Percentiles rank a stretch among this genome's conserved stretches.
phyloP scores from a whole-genome alignment of 495 filamentous ascomycete species.

The Penicillium silybi region DNA sequence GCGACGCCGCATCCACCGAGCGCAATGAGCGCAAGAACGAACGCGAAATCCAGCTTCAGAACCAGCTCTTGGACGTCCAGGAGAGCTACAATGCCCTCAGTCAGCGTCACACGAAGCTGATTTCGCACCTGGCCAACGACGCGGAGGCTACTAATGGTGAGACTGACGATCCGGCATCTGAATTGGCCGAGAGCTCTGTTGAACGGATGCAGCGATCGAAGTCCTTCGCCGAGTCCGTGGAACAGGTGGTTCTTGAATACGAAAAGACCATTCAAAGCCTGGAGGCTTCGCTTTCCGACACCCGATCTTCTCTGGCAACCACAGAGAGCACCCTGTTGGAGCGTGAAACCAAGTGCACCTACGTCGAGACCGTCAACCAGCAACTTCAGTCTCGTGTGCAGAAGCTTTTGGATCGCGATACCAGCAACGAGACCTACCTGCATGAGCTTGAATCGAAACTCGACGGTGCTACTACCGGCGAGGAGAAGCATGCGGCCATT shows the following conservation, averaged over 20 bases:
- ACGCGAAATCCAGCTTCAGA: conserved; percentile 85
- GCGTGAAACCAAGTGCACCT: conserved; percentile 88
- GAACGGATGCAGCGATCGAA: conserved; percentile 91
- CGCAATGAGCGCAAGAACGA: conserved; percentile 76
- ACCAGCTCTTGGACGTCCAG: conserved; percentile 86
- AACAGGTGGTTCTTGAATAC: conserved; percentile 94
- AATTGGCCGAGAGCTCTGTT: conserved; percentile 72
- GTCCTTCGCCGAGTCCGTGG: conserved; percentile 90
- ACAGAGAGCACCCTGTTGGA: conserved; percentile 85
- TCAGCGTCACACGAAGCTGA: conserved; percentile 88
- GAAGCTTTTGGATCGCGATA: conserved; percentile 85
- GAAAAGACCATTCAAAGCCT: conserved; percentile 97
- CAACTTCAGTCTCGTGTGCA: conserved; percentile 86
- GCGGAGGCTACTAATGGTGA: conserved; percentile 59
- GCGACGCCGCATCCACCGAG: conserved; percentile 57
- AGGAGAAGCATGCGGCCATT: conserved; percentile 84
- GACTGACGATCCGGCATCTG: conserved; percentile 52
- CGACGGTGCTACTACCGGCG: conserved; percentile 83
- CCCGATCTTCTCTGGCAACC: conserved; percentile 73
- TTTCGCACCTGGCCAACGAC: conserved; percentile 87
- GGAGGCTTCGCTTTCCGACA: conserved; percentile 87
- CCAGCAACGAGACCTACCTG: conserved; percentile 84
- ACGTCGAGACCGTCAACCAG: conserved; percentile 83
- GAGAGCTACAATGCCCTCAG: conserved; percentile 92
- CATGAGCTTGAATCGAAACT: conserved; percentile 86